Evolutionary conservation across 768 basidiomycete genomes (phyloP), one percentile per base, ranked within the genome.

Genomic region (Pulveroboletus sp.): DNA sequence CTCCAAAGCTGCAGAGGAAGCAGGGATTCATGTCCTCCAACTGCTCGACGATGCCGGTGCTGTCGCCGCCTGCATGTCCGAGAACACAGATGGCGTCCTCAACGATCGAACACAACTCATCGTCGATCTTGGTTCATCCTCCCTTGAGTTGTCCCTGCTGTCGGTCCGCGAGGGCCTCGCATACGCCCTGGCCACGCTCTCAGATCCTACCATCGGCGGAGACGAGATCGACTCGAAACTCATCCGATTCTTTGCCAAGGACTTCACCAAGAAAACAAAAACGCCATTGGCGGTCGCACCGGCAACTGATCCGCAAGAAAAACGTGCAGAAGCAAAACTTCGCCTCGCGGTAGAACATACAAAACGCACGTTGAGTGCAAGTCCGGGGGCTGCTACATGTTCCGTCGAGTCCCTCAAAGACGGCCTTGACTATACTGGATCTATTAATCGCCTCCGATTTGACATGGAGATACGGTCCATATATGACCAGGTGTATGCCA

Each of bases 231-330:
- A 93, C 70, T 80, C 82, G 52, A 80, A 84, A 62, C 77, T 97
- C 37, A 82, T 96, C 72, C 85, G 86, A 52, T 89, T 89, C 75
- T 96, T 99, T 68, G 83, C 89, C 46, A 84, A 92, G 64, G 95
- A 99, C 56, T 99, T 99, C 69, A 89, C 89, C 43, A 98, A 97
- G 73, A 99, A 96, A 74, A 93, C 87, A 15, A 92, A 90, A 68
- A 79, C 79, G 21, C 72, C 84, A 0, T 74, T 96, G 38, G 70
- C 77, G 8, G 76, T 92, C 14, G 80, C 74, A 47, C 83, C 85
- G 1, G 71, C 85, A 6, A 73, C 74, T 3, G 73, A 80, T 18
- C 57, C 73, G 15, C 72, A 74, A 30, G 88, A 93, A 69, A 76
- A 82, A 60, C 89, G 96, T 21, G 90, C 94, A 1, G 86, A 92